Percentiles rank a stretch among this genome's conserved stretches.
phyloP scores from a whole-genome alignment of 1,284 basidiomycete species.

The Leccinum brunneo-olivaceum region DNA sequence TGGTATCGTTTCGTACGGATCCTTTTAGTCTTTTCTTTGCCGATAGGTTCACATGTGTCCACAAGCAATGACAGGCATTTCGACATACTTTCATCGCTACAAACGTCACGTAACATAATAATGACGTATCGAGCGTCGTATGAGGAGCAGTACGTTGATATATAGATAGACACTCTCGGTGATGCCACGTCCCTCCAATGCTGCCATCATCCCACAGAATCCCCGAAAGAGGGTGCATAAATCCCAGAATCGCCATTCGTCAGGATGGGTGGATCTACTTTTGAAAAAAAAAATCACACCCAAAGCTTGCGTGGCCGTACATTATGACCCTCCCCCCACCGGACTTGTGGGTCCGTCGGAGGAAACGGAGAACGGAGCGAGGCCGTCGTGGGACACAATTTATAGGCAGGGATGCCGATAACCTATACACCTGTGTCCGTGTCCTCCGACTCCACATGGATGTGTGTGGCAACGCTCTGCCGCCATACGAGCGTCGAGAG shows the following conservation, averaged over 20 bases:
- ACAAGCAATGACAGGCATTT: constrained; percentile 8
- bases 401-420: too few species aligned
- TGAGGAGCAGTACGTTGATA: too few species aligned
- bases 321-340: too few species aligned
- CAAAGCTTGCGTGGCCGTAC: too few species aligned
- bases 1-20: constrained; percentile 19
- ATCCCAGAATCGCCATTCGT: too few species aligned
- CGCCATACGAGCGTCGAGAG: constrained; percentile 10
- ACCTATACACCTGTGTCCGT: too few species aligned
- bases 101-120: constrained; percentile 9
- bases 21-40: constrained; percentile 22
- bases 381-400: too few species aligned
- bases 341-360: too few species aligned
- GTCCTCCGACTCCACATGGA: not conserved
- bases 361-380: too few species aligned
- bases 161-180: not conserved
- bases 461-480: not conserved
- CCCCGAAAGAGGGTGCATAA: not conserved
- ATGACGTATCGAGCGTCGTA: not conserved
- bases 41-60: constrained; percentile 5
- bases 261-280: not conserved
- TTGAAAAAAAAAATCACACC: not conserved
- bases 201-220: too few species aligned
- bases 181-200: not conserved
- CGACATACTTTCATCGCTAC: too few species aligned